Percentiles rank a stretch among this genome's conserved stretches.
phyloP scores from a whole-genome alignment of 1,284 basidiomycete species.

The Sanguinoderma infundibulare region DNA sequence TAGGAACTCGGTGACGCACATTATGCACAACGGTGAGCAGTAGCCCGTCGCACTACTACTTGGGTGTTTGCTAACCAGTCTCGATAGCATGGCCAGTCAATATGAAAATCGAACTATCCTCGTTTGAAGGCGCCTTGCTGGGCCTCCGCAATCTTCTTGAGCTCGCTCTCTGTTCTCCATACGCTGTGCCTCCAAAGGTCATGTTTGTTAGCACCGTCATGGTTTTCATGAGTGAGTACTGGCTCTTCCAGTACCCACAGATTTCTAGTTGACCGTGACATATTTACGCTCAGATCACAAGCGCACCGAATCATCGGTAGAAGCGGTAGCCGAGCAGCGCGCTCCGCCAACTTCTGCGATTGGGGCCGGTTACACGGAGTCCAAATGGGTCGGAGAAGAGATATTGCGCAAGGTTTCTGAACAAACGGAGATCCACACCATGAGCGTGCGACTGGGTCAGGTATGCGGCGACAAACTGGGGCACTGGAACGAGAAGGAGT shows the following conservation, averaged over 20 bases:
- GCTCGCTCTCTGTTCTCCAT: constrained; percentile 30
- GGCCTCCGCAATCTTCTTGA: constrained; percentile 23
- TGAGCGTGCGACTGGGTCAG: constrained; percentile 47
- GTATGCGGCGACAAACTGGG: constrained; percentile 43
- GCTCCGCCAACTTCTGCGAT: constrained; percentile 29
- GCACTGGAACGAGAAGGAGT: constrained; percentile 47
- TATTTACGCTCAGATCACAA: neutral
- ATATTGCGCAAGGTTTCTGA: constrained; percentile 25
- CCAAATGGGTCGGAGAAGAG: constrained; percentile 45
- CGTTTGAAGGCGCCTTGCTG: constrained; percentile 24
- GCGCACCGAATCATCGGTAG: neutral
- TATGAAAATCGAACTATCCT: constrained; percentile 33
- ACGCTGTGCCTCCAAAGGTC: constrained; percentile 25
- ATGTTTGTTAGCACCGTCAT: constrained; percentile 37
- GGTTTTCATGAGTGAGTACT: constrained; percentile 26
- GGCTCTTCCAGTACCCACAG: no score
- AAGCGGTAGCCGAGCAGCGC: constrained; percentile 5
- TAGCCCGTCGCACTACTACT: neutral
- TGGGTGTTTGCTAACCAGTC: neutral
- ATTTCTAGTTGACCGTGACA: no score
- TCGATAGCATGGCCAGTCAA: constrained; percentile 40
- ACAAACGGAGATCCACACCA: constrained; percentile 29
- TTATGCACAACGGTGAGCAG: constrained; percentile 39
- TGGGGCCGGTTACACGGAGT: constrained; percentile 42
- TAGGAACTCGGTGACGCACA: constrained; percentile 27